These are phyloP conservation scores for Blastobotrys elegans DNA, from an alignment of 1,139 yeast species.

Conservation along the genomic window DNA sequence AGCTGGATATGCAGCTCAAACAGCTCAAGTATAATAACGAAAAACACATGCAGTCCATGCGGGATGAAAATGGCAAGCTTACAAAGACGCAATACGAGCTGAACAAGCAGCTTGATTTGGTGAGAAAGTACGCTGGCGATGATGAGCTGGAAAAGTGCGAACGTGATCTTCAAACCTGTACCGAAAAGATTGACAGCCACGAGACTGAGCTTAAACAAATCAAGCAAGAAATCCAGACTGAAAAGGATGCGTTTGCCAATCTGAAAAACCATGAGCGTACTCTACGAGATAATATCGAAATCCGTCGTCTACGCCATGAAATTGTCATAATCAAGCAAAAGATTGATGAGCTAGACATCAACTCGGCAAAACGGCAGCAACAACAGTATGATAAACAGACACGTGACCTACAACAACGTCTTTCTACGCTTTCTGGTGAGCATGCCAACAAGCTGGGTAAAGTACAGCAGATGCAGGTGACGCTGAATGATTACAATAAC, in stretches of 20 bases:
- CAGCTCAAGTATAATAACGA: slow-evolving; percentile 18
- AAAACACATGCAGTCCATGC: slow-evolving; percentile 7
- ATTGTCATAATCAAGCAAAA: slow-evolving; percentile 35
- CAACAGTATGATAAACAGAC: slow-evolving; percentile 61
- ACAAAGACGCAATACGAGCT: slow-evolving; percentile 6
- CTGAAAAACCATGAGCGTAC: slow-evolving; percentile 50
- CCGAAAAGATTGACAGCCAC: neutral
- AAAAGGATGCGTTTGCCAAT: slow-evolving; percentile 42
- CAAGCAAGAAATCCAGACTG: slow-evolving; percentile 18
- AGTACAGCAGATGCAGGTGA: slow-evolving; percentile 68
- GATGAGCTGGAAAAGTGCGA: slow-evolving; percentile 12
- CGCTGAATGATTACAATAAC: slow-evolving; percentile 29
- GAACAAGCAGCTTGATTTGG: slow-evolving; percentile 2
- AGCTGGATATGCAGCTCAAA: neutral
- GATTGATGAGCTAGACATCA: slow-evolving; percentile 44
- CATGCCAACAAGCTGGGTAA: slow-evolving; percentile 84
- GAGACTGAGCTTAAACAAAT: neutral
- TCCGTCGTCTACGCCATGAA: slow-evolving; percentile 40
- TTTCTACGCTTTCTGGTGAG: slow-evolving; percentile 56
- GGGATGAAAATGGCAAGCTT: slow-evolving; percentile 5
- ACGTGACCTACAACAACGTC: slow-evolving; percentile 46
- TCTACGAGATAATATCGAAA: slow-evolving; percentile 51
- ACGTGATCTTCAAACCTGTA: slow-evolving; percentile 1
- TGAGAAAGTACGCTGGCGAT: slow-evolving; percentile 10
- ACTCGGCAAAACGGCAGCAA: slow-evolving; percentile 61